These are phyloP conservation scores for Aspergillus sp. DNA, from an alignment of 2,329 filamentous ascomycete species.

Conservation along the genomic window DNA sequence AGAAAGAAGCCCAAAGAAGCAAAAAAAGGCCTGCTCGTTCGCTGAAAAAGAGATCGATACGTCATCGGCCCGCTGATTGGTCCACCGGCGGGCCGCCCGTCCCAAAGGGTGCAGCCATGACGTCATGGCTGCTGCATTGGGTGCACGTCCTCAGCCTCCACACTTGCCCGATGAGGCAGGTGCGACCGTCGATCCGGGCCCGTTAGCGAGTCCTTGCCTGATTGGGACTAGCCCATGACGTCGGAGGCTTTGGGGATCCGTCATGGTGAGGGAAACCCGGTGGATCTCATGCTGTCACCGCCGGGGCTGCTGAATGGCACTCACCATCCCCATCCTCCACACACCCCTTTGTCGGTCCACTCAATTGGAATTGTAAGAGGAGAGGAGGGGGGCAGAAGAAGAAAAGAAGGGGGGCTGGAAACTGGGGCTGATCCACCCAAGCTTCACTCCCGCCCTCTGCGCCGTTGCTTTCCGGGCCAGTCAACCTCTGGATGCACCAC, in stretches of 20 bases:
- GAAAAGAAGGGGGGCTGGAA: too few species aligned
- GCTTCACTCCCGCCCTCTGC: slow-evolving; percentile 39
- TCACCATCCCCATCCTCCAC: background rate
- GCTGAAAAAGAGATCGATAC: slow-evolving; percentile 8
- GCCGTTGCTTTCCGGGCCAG: slow-evolving; percentile 67
- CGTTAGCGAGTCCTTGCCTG: slow-evolving; percentile 20
- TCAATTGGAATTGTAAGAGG: background rate
- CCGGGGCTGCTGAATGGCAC: slow-evolving; percentile 4
- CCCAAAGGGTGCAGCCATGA: slow-evolving; percentile 15
- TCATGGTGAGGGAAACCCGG: slow-evolving; percentile 16
- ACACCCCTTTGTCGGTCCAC: too few species aligned
- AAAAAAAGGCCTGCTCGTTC: background rate
- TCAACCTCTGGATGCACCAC: slow-evolving; percentile 91
- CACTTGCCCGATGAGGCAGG: slow-evolving; percentile 16
- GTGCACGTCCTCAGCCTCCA: slow-evolving; percentile 12
- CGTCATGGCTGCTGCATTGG: slow-evolving; percentile 22
- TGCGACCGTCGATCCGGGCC: slow-evolving; percentile 21
- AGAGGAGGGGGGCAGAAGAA: background rate
- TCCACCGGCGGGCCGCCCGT: slow-evolving; percentile 14
- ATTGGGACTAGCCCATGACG: slow-evolving; percentile 23
- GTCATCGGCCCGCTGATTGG: slow-evolving; percentile 17
- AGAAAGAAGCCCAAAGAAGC: background rate
- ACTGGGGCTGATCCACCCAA: background rate
- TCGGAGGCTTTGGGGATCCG: slow-evolving; percentile 21
- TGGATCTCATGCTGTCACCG: slow-evolving; percentile 3